These are phyloP conservation scores for Paramarasmius palmivorus DNA, from an alignment of 1,284 basidiomycete genomes.

Conservation along the genomic window DNA sequence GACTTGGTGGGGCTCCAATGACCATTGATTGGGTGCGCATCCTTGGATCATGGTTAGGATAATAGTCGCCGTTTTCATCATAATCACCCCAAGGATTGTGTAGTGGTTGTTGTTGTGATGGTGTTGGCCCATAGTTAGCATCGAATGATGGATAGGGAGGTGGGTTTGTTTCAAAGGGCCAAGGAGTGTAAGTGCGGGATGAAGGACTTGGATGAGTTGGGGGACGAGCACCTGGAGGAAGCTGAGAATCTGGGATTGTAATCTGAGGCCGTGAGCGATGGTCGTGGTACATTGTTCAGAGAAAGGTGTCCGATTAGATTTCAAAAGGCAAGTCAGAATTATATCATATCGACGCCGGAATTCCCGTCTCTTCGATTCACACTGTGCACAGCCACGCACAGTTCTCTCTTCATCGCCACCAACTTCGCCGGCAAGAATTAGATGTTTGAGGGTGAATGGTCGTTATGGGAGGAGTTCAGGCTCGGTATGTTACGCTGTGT, in stretches of 20 bases:
- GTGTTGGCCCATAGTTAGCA: neutral
- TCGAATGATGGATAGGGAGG: slow-evolving; percentile 8
- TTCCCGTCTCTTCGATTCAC: no score
- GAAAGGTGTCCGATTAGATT: no score
- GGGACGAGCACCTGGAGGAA: slow-evolving; percentile 12
- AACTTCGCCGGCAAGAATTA: no score
- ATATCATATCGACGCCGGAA: no score
- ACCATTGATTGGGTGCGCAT: slow-evolving; percentile 11
- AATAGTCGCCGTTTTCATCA: slow-evolving; percentile 2
- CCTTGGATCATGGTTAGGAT: slow-evolving; percentile 5
- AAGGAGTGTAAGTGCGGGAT: slow-evolving; percentile 9
- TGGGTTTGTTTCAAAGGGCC: slow-evolving; percentile 14
- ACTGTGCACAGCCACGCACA: no score
- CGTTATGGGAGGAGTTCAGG: no score
- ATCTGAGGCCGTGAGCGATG: slow-evolving; percentile 9
- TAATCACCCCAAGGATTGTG: slow-evolving; percentile 9
- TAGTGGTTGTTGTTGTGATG: neutral
- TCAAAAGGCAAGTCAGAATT: no score
- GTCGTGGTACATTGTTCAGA: slow-evolving; percentile 1
- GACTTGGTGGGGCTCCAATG: slow-evolving; percentile 7
- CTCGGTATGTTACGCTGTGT: no score
- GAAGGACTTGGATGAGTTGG: slow-evolving; percentile 14
- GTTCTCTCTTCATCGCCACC: no score
- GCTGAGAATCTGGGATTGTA: slow-evolving; percentile 2
- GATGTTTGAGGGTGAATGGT: no score